Evolutionary conservation across 1,139 yeast genomes (phyloP).

Genomic region (Lodderomyces parapsilosis): DNA sequence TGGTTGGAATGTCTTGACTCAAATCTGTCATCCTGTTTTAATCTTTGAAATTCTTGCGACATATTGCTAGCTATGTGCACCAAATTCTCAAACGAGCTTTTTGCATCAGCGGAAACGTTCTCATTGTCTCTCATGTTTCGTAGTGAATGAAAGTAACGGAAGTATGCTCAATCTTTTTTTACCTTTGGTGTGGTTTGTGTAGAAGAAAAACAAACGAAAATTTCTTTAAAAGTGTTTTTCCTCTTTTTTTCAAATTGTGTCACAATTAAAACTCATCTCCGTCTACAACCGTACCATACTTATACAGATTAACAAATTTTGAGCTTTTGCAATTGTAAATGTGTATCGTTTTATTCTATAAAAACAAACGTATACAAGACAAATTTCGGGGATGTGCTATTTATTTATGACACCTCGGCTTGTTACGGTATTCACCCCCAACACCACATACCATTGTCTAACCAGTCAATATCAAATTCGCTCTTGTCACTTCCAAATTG

Average conservation of each 20-base stretch:
- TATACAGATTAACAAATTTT: too few relatives aligned
- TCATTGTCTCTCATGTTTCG: neutral
- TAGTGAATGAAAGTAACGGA: neutral
- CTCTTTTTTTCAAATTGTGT: too few relatives aligned
- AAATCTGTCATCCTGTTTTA: conserved; percentile 29
- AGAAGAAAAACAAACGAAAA: neutral
- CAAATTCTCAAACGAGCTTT: conserved; percentile 36
- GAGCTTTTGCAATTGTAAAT: too few relatives aligned
- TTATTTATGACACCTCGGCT: too few relatives aligned
- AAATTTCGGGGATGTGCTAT: too few relatives aligned
- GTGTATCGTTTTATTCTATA: too few relatives aligned
- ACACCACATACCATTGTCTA: conserved; percentile 30
- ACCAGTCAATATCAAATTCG: conserved; percentile 41
- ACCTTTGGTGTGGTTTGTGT: too few relatives aligned
- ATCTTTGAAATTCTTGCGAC: conserved; percentile 37
- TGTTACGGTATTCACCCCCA: too few relatives aligned
- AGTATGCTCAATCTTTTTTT: too few relatives aligned
- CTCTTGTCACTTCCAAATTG: conserved; percentile 28
- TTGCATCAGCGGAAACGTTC: conserved; percentile 5
- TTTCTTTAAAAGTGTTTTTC: neutral
- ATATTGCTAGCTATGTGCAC: conserved; percentile 45
- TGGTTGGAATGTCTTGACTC: conserved; percentile 16
- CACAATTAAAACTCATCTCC: too few relatives aligned
- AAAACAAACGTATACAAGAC: too few relatives aligned
- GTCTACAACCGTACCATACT: too few relatives aligned